Percentiles rank a stretch among this genome's conserved stretches.
These are phyloP conservation scores for Suillus tomentosus DNA, from an alignment of 768 basidiomycete genomes.

Conservation along the genomic window DNA sequence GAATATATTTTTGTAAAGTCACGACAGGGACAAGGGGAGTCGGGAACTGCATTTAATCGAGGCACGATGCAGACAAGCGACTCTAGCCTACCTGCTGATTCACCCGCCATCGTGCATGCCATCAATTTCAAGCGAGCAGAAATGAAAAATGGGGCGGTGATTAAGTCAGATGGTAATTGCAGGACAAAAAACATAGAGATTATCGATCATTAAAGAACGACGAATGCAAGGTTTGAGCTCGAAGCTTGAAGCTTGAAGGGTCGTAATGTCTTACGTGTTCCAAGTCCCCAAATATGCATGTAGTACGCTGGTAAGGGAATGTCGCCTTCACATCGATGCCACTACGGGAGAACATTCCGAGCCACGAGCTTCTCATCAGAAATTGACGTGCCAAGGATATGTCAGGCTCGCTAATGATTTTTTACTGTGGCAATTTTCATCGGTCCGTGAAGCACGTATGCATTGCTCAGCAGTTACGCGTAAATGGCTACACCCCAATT, in stretches of 20 bases:
- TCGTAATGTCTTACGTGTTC: neutral
- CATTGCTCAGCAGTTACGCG: neutral
- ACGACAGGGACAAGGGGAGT: neutral
- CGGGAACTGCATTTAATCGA: neutral
- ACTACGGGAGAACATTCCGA: neutral
- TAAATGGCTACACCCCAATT: neutral
- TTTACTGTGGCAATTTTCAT: too few species aligned
- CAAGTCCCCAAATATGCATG: neutral
- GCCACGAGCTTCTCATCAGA: neutral
- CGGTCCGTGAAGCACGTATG: too few species aligned
- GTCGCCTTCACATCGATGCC: neutral
- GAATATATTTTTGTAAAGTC: neutral
- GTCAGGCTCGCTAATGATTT: neutral
- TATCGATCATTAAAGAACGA: neutral
- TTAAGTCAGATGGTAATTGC: constrained; percentile 3
- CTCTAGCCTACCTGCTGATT: neutral
- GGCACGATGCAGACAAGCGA: neutral
- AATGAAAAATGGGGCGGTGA: constrained; percentile 14
- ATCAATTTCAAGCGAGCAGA: neutral
- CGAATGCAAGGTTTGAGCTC: neutral
- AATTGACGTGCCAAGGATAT: neutral
- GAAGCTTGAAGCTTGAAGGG: neutral
- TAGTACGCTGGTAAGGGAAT: neutral
- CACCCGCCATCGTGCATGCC: neutral
- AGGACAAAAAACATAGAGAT: too few species aligned